Evolutionary conservation across 305 asterid species (phyloP).

Genomic region (Rubia peregrina): DNA sequence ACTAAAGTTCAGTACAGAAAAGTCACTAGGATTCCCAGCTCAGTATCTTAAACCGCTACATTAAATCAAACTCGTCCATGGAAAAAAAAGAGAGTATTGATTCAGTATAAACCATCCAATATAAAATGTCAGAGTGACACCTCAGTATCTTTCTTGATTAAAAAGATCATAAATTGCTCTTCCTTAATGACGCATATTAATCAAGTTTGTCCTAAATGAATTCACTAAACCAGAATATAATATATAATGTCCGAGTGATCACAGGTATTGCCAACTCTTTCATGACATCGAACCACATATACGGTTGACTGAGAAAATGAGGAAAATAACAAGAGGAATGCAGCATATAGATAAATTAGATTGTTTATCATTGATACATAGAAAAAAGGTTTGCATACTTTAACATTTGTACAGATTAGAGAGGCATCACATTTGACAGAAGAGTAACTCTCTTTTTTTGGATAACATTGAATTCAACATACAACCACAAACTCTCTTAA

Average conservation of each 20-base stretch:
- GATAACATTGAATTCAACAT: background rate
- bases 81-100: too few relatives aligned
- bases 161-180: background rate
- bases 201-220: background rate
- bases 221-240: background rate
- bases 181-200: background rate
- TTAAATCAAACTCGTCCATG: background rate
- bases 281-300: background rate
- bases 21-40: background rate
- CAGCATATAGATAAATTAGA: background rate
- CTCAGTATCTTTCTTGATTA: background rate
- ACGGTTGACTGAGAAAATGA: background rate
- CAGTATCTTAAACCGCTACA: background rate
- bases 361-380: background rate
- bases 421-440: background rate
- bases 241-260: background rate
- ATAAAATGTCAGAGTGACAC: background rate
- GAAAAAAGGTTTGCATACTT: too few relatives aligned
- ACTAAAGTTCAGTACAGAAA: background rate
- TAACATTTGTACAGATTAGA: background rate
- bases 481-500: background rate
- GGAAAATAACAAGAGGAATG: background rate
- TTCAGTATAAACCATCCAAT: background rate
- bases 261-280: background rate
- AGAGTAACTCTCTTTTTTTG: background rate